phyloP scores from a whole-genome alignment of 805 yeast species.

The Hanseniaspora meyeri region DNA sequence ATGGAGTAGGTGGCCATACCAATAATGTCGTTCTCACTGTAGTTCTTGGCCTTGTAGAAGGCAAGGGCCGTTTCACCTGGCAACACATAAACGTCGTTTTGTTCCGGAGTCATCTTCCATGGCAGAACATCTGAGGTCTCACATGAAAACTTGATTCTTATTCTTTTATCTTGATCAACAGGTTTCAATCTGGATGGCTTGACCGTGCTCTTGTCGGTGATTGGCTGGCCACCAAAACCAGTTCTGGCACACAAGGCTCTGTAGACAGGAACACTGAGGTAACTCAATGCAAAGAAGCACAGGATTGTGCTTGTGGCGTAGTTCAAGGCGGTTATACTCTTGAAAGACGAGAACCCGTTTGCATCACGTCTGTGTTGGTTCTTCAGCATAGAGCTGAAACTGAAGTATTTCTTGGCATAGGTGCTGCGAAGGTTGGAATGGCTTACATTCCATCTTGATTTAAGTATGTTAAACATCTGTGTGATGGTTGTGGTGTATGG shows the following conservation, averaged over 20 bases:
- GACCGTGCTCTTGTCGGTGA: slow-evolving; percentile 68
- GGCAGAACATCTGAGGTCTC: slow-evolving; percentile 85
- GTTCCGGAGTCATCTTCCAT: slow-evolving; percentile 92
- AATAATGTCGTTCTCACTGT: slow-evolving; percentile 74
- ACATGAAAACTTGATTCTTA: slow-evolving; percentile 76
- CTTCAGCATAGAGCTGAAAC: slow-evolving; percentile 15
- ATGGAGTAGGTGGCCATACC: slow-evolving; percentile 99
- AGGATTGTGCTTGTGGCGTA: slow-evolving; percentile 60
- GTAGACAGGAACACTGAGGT: slow-evolving; percentile 86
- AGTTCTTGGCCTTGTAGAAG: slow-evolving; percentile 82
- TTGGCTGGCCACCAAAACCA: slow-evolving; percentile 92
- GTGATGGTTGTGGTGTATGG: not conserved
- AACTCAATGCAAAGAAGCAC: slow-evolving; percentile 62
- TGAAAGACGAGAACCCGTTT: slow-evolving; percentile 24
- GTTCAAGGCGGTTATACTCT: slow-evolving; percentile 45
- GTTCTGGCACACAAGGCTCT: slow-evolving; percentile 86
- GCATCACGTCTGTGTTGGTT: slow-evolving; percentile 14
- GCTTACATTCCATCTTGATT: not conserved
- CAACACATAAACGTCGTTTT: slow-evolving; percentile 76
- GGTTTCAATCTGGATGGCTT: slow-evolving; percentile 82
- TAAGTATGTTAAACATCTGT: not conserved
- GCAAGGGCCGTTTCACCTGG: slow-evolving; percentile 98
- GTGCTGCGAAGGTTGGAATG: not conserved
- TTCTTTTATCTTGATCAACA: slow-evolving; percentile 70
- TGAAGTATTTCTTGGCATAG: not conserved